Evolutionary conservation across 331 rosid species (phyloP), one percentile per base, ranked within the genome.

Genomic region (Malus hybrid): DNA sequence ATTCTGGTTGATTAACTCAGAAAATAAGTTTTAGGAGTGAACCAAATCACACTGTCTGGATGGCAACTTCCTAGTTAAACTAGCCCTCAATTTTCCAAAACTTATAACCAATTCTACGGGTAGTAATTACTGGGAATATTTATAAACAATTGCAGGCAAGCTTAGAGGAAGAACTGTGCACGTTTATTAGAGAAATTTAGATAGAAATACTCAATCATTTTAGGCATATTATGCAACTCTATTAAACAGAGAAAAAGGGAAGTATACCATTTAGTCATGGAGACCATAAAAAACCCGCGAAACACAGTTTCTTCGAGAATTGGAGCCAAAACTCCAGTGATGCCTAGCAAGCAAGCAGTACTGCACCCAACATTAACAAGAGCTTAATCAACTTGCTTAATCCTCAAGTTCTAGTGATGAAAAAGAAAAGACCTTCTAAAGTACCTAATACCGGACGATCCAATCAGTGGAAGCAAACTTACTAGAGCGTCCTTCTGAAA

Each of bases 401-500:
- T 39, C 56, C 61, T 62, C 29, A 32, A 68, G 69, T 54, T 67
- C 46, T 28, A 61, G 34, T 18, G 14, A 29, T 24, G 6, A 18
- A 78, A 24, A 13, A 70, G 54, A 48, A 78, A 61, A 65, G 24
- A 65, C 76, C 8, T 64, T 31, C 0, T 28, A 44, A 69, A 63
- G 33, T 87, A 87, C 90, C 91, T 87, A 79, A 85, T 76, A 65
- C 82, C 73, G 28, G 82, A 80, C 39, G 81, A 79, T 80, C 99
- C 97, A 80, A 85, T 89, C 79, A 95, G 75, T 13, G 99, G 99
- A 78, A 95, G 99, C 90, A 95, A 84, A 59, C 85, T 89, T 65
- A 88, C 96, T 16, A 95, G 89, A 75, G 99, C 97, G 33, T 95
- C 99, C 36, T 93, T 90, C 99, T 94, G 93, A 80, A 89, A 90